Evolutionary conservation across 805 yeast genomes (phyloP), one percentile per base, ranked within the genome.

Genomic region (Candida verbasci): DNA sequence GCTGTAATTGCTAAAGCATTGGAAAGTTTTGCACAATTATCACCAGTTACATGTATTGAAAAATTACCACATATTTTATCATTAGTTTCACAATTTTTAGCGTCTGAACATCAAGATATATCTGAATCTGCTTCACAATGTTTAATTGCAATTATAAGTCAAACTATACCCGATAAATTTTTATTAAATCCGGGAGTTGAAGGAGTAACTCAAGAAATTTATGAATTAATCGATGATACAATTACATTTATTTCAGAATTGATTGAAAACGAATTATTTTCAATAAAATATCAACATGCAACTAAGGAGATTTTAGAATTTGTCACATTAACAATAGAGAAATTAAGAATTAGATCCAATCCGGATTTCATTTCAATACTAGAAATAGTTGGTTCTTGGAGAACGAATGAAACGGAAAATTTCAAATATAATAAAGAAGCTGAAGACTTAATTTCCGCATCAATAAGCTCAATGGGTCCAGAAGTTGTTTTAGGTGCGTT

Each of bases 1-100:
- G 96, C 97, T 1, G 95, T 89, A 15, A 75, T 91, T 30, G 93
- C 96, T 7, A 88, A 87, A 51, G 95, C 91, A 31, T 64, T 64
- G 42, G 68, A 62, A 49, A 51, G 62, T 34, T 67, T 55, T 47
- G 53, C 67, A 18, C 35, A 39, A 20, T 54, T 65, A 42, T 54
- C 62, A 35, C 62, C 68, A 1, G 49, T 49, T 12, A 60, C 67
- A 27, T 78, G 85, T 37, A 54, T 88, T 23, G 47, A 59, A 21
- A 76, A 74, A 45, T 52, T 85, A 6, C 82, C 87, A 8, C 61
- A 62, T 11, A 44, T 63, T 18, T 31, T 65, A 12, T 62, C 73
- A 16, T 62, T 71, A 3, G 74, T 89, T 33, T 60, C 79, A 2
- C 66, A 62, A n/a, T 93, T 80, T 56, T 73, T 91, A 48, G 58